phyloP scores from a whole-genome alignment of 345 rosid genomes.

The Rhodamnia argentea region DNA sequence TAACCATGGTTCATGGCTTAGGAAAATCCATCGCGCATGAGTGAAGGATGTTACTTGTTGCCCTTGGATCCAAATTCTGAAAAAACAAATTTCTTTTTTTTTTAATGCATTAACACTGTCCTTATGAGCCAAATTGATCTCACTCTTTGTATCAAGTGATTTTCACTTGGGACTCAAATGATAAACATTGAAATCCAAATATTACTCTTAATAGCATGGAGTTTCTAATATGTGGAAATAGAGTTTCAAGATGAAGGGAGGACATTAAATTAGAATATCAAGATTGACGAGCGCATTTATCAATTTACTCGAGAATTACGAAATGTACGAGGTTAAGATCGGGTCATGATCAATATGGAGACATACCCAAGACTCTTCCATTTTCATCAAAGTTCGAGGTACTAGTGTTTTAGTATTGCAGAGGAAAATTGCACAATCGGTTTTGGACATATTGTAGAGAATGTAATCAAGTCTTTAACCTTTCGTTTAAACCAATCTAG shows the following conservation, averaged over 20 bases:
- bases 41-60: neutral
- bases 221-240: neutral
- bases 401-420: neutral
- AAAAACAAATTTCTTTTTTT: neutral
- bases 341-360: neutral
- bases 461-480: fast-evolving
- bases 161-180: neutral
- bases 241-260: neutral
- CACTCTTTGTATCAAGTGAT: neutral
- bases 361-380: neutral
- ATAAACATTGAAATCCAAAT: neutral
- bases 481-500: too few relatives aligned
- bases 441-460: neutral
- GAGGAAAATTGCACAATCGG: neutral
- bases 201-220: fast-evolving
- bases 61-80: neutral
- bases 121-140: neutral
- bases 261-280: neutral
- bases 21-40: too few relatives aligned
- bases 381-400: neutral
- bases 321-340: too few relatives aligned
- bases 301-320: neutral
- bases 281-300: neutral
- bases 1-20: too few relatives aligned
- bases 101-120: neutral